Evolutionary conservation across 805 yeast species (phyloP).

Genomic region (Wickerhamiella sergipiensis): DNA sequence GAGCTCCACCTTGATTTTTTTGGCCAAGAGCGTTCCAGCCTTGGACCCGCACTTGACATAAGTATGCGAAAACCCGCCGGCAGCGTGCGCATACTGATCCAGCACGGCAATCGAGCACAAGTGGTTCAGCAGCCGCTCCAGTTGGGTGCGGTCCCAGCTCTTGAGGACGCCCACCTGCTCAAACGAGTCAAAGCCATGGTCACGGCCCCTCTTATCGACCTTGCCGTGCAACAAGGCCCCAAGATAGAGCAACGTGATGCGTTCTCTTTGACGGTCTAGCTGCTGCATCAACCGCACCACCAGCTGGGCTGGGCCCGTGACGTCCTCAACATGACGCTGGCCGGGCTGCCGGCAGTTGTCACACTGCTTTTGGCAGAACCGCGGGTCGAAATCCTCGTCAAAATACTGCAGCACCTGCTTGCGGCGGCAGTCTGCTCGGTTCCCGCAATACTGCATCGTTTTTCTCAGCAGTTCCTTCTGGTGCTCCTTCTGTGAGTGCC

Average conservation of each 20-base stretch:
- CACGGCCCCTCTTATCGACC: constrained; percentile 43
- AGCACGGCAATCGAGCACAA: constrained; percentile 52
- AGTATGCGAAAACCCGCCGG: constrained; percentile 63
- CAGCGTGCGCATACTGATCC: constrained; percentile 55
- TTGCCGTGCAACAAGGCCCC: constrained; percentile 66
- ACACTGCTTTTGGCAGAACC: constrained; percentile 56
- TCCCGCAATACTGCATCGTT: constrained; percentile 85
- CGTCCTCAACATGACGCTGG: constrained; percentile 33
- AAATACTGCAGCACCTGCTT: constrained; percentile 81
- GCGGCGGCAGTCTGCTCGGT: constrained; percentile 79
- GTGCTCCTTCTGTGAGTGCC: constrained; percentile 50
- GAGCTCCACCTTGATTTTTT: constrained; percentile 17
- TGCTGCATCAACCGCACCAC: constrained; percentile 46
- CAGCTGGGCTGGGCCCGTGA: constrained; percentile 47
- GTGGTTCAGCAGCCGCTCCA: constrained; percentile 74
- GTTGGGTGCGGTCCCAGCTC: constrained; percentile 45
- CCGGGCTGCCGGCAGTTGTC: constrained; percentile 60
- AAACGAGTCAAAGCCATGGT: constrained; percentile 45
- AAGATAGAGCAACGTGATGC: constrained; percentile 68
- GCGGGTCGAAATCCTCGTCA: constrained; percentile 63
- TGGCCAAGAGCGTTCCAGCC: constrained; percentile 37
- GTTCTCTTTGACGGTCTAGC: constrained; percentile 38
- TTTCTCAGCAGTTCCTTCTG: constrained; percentile 66
- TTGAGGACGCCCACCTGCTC: constrained; percentile 63
- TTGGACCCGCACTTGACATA: constrained; percentile 52